A percentile compares a stretch with the other conserved stretches of the same genome.
phyloP scores from a whole-genome alignment of 163 green algal genomes.

The Coccomyxa subellipsoidea region DNA sequence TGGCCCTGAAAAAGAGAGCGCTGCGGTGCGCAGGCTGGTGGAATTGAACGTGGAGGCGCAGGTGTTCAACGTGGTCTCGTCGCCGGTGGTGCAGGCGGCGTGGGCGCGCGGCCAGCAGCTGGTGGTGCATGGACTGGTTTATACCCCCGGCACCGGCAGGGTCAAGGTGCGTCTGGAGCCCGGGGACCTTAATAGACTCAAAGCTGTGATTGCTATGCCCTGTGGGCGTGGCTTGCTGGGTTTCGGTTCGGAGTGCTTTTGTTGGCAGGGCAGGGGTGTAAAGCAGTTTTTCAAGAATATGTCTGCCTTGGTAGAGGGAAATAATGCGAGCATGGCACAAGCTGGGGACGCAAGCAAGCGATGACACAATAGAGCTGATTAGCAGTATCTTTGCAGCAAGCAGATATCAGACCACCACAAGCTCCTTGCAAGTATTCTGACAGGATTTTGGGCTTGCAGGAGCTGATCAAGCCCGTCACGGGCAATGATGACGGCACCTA shows the following conservation, averaged over 20 bases:
- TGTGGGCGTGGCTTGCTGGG: too few relatives aligned
- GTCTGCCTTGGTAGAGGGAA: neutral
- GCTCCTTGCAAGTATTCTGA: too few relatives aligned
- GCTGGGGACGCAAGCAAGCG: neutral
- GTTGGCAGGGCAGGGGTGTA: too few relatives aligned
- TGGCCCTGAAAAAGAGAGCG: too few relatives aligned
- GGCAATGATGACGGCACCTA: neutral
- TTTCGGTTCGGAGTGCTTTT: too few relatives aligned
- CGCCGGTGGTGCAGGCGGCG: conserved; percentile 65
- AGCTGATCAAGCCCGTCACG: conserved; percentile 19
- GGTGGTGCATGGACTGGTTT: conserved; percentile 66
- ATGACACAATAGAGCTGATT: neutral
- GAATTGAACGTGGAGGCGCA: conserved; percentile 73
- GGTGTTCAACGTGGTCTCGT: conserved; percentile 78
- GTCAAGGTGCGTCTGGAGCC: conserved; percentile 22
- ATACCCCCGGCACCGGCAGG: conserved; percentile 56
- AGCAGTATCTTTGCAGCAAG: neutral
- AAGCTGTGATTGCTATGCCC: too few relatives aligned
- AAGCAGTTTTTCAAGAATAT: too few relatives aligned
- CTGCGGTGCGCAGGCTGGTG: conserved; percentile 51
- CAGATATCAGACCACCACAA: too few relatives aligned
- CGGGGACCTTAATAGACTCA: neutral
- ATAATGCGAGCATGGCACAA: neutral
- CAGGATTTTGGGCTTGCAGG: conserved; percentile 2
- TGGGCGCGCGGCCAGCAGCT: conserved; percentile 72